Percentiles rank a stretch among this genome's conserved stretches.
Evolutionary conservation across 352 stramenopile species (phyloP).

Genomic region (Phytopythium litorale): DNA sequence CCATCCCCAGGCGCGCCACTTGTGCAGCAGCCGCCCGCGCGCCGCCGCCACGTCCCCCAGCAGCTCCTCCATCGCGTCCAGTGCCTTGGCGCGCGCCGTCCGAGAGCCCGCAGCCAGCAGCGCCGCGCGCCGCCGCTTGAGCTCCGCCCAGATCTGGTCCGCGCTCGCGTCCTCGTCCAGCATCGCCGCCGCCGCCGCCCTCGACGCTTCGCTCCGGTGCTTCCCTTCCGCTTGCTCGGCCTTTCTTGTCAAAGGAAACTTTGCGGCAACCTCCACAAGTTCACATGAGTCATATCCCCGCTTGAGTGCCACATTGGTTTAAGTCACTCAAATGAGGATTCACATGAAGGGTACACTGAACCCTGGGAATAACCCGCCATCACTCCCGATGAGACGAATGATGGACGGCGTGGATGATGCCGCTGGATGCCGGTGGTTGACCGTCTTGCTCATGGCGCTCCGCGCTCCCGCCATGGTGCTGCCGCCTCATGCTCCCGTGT

Average conservation of each 20-base stretch:
- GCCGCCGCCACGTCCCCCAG: slow-evolving; percentile 33
- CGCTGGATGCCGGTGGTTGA: background rate
- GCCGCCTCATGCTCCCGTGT: too few species aligned
- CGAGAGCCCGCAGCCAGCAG: slow-evolving; percentile 37
- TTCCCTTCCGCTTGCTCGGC: background rate
- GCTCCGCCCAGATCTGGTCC: slow-evolving; percentile 40
- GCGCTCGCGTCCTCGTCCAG: slow-evolving; percentile 5
- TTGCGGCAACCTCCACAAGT: background rate
- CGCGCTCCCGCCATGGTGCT: background rate
- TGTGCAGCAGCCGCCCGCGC: slow-evolving; percentile 52
- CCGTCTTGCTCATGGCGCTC: background rate
- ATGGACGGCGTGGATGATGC: background rate
- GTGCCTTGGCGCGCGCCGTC: slow-evolving; percentile 25
- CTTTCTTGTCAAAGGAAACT: background rate
- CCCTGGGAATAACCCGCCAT: too few species aligned
- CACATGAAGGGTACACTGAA: background rate
- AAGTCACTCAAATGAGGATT: background rate
- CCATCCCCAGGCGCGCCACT: slow-evolving; percentile 69
- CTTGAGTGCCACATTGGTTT: background rate
- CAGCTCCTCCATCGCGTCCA: slow-evolving; percentile 45
- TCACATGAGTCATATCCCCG: too few species aligned
- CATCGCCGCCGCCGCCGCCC: background rate
- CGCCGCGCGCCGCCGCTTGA: slow-evolving; percentile 37
- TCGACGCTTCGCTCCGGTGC: too few species aligned
- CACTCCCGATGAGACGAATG: background rate